Conservation (phyloP, 495 filamentous ascomycete genomes). For the Trypethelium eluteriae region DNA sequence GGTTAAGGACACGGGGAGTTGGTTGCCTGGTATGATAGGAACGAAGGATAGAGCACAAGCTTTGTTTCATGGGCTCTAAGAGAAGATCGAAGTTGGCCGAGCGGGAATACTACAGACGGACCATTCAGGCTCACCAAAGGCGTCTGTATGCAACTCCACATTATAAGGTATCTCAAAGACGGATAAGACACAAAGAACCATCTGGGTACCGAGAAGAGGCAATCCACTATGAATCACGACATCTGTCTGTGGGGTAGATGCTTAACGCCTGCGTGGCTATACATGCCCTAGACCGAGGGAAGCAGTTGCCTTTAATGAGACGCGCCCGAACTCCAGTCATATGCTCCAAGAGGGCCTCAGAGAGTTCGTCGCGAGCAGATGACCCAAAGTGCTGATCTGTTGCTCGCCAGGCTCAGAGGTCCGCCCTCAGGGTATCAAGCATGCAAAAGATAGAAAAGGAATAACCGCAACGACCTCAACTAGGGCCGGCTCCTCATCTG, state of each 20-base stretch:
- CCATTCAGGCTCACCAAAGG: neutral
- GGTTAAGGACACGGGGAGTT: constrained; percentile 50
- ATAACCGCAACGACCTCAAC: neutral
- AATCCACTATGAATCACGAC: neutral
- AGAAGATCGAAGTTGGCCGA: constrained; percentile 1
- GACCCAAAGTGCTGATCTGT: neutral
- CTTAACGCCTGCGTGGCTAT: neutral
- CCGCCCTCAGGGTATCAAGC: neutral
- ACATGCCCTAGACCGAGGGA: neutral
- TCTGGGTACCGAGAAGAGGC: neutral
- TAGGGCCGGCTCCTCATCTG: constrained; percentile 3
- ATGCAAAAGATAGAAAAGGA: neutral
- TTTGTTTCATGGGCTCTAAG: constrained; percentile 12
- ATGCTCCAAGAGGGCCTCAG: neutral
- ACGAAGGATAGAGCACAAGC: constrained; percentile 40
- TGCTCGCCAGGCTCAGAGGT: neutral
- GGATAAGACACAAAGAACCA: neutral
- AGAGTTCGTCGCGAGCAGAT: neutral
- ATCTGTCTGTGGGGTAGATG: neutral
- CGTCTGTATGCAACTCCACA: neutral
- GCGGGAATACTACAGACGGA: too few relatives aligned
- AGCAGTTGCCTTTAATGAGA: too few relatives aligned
- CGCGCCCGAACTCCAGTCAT: neutral
- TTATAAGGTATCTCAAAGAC: neutral
- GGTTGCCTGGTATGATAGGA: constrained; percentile 42